These are phyloP conservation scores for Phalaenopsis aphrodite DNA, from an alignment of 106 monocot species.

Conservation along the genomic window DNA sequence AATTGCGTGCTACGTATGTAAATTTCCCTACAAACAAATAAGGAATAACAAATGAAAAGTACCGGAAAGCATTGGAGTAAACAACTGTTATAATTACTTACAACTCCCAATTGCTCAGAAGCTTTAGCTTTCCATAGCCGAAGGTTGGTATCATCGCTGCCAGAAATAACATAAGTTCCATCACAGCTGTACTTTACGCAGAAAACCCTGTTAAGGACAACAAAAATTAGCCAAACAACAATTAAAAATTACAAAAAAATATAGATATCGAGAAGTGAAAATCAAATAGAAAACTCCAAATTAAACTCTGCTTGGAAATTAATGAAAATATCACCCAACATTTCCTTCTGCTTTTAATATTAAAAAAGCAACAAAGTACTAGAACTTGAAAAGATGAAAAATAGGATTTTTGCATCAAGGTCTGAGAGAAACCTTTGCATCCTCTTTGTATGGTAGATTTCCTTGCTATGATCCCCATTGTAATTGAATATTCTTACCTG, in stretches of 20 bases:
- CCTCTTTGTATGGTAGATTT: slow-evolving; percentile 96
- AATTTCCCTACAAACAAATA: too few relatives aligned
- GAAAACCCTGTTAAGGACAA: slow-evolving; percentile 60
- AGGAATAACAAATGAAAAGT: not conserved
- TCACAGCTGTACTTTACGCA: slow-evolving; percentile 86
- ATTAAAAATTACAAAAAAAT: not conserved
- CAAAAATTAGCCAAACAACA: not conserved
- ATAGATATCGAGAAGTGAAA: not conserved
- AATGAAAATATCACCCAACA: not conserved
- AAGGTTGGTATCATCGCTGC: slow-evolving; percentile 97
- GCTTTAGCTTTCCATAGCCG: slow-evolving; percentile 98
- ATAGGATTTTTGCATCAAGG: not conserved
- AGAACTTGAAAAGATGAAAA: not conserved
- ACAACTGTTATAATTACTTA: slow-evolving; percentile 24
- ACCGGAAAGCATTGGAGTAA: not conserved
- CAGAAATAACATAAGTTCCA: slow-evolving; percentile 85
- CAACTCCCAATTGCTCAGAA: slow-evolving; percentile 94
- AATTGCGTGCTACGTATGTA: too few relatives aligned
- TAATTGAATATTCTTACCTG: slow-evolving; percentile 92
- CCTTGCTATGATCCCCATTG: slow-evolving; percentile 84
- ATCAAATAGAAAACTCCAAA: not conserved
- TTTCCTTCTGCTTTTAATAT: not conserved
- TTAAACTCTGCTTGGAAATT: not conserved
- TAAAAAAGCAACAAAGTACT: not conserved
- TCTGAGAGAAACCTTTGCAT: slow-evolving; percentile 80